Evolutionary conservation across 2,329 filamentous ascomycete species (phyloP), one percentile per base, ranked within the genome.

Genomic region (Colletotrichum camelliae): DNA sequence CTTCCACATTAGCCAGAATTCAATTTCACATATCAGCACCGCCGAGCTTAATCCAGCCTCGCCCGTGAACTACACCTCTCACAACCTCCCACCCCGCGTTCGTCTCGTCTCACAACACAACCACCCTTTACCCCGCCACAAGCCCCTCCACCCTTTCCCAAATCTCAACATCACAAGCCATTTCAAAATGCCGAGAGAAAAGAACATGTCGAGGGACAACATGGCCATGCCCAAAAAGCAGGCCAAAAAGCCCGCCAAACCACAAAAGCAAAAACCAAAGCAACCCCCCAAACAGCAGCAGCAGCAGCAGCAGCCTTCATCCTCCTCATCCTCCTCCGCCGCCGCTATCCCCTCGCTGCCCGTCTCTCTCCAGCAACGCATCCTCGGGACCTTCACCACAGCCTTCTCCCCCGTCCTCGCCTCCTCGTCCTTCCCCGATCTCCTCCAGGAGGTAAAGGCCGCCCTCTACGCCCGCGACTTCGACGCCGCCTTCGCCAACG

Each of bases 381-480:
- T 97, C 31, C 87, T 98, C 62, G 89, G 95, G 79, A 87, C 95
- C 77, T 98, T 97, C 86, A 89, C 89, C 74, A 85, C 90, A 76
- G 88, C 94, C 1, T 94, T 97, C 79, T 81, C 85, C 15, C 83
- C 84, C 4, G 82, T 89, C 8, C 85, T 93, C 66, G 80, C 83
- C 10, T 88, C 88, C 3, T 83, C 86, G 8, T 52, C 68, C n/a
- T 88, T 93, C 65, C 83, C 88, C 35, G 81, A 87, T 2, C 84
- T 92, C 5, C 89, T 98, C 24, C 96, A 98, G 81, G 91, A 93
- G 68, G 91, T 98, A 77, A 99, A 98, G 84, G 89, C 92, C 9
- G 95, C 96, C 78, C 89, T 99, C 10, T 98, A 94, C 83, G 93
- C 94, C 74, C 92, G 97, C 37, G 95, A 98, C 83, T 98, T 98